Conservation (phyloP, 208 protist genomes). For the Leptomonas seymouri region DNA sequence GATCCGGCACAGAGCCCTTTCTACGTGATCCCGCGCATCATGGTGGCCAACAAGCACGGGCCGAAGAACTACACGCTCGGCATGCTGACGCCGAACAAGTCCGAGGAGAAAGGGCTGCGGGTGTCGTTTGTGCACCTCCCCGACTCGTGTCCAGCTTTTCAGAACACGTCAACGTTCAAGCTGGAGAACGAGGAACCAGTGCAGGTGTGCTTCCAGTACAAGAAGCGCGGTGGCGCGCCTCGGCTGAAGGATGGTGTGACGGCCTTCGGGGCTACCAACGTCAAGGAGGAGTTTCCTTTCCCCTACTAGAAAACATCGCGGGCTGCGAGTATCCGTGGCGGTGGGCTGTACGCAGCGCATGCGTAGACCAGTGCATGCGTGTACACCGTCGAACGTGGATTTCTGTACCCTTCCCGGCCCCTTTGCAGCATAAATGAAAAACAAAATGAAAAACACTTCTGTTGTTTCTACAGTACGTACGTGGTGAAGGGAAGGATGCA, state of each 20-base stretch:
- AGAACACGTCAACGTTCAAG: slow-evolving; percentile 26
- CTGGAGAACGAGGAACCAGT: slow-evolving; percentile 17
- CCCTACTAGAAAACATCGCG: slow-evolving; percentile 6
- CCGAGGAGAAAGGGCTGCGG: slow-evolving; percentile 17
- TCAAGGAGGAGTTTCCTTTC: slow-evolving; percentile 39
- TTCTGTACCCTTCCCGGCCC: no score
- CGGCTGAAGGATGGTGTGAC: slow-evolving; percentile 31
- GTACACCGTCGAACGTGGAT: no score
- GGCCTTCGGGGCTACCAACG: slow-evolving; percentile 29
- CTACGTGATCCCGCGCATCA: slow-evolving; percentile 52
- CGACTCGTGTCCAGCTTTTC: slow-evolving; percentile 34
- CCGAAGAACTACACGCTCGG: slow-evolving; percentile 40
- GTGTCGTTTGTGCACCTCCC: slow-evolving; percentile 45
- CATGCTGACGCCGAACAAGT: slow-evolving; percentile 35
- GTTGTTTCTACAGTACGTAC: no score
- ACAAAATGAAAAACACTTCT: no score
- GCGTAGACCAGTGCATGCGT: no score
- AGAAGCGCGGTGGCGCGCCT: slow-evolving; percentile 33
- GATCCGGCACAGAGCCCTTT: slow-evolving; percentile 47
- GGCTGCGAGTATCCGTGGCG: not conserved
- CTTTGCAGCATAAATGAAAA: no score
- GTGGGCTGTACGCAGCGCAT: no score
- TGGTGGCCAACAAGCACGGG: slow-evolving; percentile 27
- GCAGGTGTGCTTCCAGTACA: slow-evolving; percentile 45
- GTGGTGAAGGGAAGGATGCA: no score